phyloP scores from a whole-genome alignment of 768 basidiomycete species.

The Mycena venus region DNA sequence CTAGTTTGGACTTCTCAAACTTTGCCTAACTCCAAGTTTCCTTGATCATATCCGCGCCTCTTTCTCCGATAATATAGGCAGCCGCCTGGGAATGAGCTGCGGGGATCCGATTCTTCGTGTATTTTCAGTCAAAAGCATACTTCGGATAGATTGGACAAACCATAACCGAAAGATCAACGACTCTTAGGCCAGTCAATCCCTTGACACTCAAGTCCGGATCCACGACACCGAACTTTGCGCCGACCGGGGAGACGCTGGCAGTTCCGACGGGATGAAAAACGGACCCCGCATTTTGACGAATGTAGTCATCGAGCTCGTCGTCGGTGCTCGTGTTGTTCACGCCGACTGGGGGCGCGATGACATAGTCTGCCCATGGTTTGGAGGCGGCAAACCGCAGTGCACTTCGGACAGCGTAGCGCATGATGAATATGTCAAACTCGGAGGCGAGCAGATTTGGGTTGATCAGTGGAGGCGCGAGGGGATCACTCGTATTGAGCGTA shows the following conservation, averaged over 20 bases:
- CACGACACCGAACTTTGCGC: constrained; percentile 44
- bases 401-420: neutral
- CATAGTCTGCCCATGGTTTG: neutral
- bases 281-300: neutral
- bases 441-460: neutral
- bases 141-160: constrained; percentile 31
- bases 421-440: neutral
- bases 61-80: constrained; percentile 41
- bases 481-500: neutral
- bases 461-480: neutral
- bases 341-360: neutral
- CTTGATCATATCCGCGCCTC: constrained; percentile 43
- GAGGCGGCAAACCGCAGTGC: neutral
- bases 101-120: constrained; percentile 38
- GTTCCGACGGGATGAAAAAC: constrained; percentile 37
- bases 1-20: neutral
- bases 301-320: neutral
- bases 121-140: neutral
- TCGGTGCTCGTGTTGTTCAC: neutral
- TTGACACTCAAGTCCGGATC: constrained; percentile 52
- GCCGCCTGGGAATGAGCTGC: constrained; percentile 40
- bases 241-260: constrained; percentile 44
- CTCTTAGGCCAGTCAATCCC: constrained; percentile 47
- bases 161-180: constrained; percentile 53
- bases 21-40: too few relatives aligned